Conservation (phyloP, 345 rosid genomes). For the Microcos paniculata region DNA sequence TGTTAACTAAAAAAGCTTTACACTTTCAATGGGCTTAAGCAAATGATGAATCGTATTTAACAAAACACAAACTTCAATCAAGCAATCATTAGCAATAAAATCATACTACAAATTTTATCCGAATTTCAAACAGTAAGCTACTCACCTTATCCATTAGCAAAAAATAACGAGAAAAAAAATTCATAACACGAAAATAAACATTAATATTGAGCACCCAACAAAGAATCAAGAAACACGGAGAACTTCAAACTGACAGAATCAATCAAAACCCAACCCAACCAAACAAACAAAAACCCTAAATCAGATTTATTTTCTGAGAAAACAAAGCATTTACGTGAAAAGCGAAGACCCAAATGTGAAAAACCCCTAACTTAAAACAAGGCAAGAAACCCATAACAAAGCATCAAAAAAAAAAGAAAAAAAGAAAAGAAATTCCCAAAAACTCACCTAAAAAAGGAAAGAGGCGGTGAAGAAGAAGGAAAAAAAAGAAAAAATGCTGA, state of each 20-base stretch:
- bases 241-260: not conserved
- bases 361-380: not conserved
- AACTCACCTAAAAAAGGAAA: conserved; percentile 1
- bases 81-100: not conserved
- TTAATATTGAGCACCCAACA: too few relatives aligned
- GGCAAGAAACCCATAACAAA: not conserved
- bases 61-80: not conserved
- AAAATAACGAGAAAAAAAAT: not conserved
- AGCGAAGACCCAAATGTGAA: not conserved
- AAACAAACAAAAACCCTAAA: not conserved
- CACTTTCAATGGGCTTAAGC: not conserved
- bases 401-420: not conserved
- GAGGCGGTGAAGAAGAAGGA: not conserved
- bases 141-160: not conserved
- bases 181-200: not conserved
- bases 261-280: not conserved
- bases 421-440: too few relatives aligned
- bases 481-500: conserved; percentile 5
- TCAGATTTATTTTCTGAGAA: not conserved
- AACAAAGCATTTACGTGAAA: not conserved
- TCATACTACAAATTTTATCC: not conserved
- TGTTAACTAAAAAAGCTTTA: not conserved
- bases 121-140: too few relatives aligned
- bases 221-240: not conserved
- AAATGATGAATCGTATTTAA: too few relatives aligned